These are phyloP conservation scores for Debaryomyces subglobosus DNA, from an alignment of 1,139 yeast genomes.

Conservation along the genomic window DNA sequence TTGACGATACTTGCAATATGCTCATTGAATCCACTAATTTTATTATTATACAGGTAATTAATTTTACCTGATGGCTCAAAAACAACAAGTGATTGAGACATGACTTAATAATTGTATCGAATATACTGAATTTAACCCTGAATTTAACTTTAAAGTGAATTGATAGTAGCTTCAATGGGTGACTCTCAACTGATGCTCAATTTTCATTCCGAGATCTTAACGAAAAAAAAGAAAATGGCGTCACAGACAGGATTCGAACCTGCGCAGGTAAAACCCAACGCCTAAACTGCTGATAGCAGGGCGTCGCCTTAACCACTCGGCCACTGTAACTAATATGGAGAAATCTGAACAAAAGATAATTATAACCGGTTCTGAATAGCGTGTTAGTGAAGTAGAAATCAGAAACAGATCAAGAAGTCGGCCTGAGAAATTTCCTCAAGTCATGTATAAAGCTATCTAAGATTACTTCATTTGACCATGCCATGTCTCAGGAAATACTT, in stretches of 20 bases:
- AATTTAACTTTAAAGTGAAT: not conserved
- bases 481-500: too few relatives aligned
- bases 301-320: constrained; percentile 91
- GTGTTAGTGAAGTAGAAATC: too few relatives aligned
- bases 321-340: constrained; percentile 57
- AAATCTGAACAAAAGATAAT: too few relatives aligned
- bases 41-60: constrained; percentile 41
- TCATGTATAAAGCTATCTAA: too few relatives aligned
- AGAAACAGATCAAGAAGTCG: too few relatives aligned
- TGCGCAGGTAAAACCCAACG: constrained; percentile 86
- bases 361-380: too few relatives aligned
- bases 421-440: too few relatives aligned
- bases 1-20: constrained; percentile 41
- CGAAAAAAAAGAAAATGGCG: constrained; percentile 48
- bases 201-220: constrained; percentile 4
- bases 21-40: constrained; percentile 46
- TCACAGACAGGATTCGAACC: constrained; percentile 90
- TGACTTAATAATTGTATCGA: constrained; percentile 9
- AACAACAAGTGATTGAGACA: constrained; percentile 40
- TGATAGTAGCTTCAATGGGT: not conserved
- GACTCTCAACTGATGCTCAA: not conserved
- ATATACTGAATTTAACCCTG: not conserved
- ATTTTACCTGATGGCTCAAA: constrained; percentile 43
- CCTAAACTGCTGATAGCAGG: constrained; percentile 70
- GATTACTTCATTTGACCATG: too few relatives aligned